Conservation (phyloP, 2,329 filamentous ascomycete genomes). For the Fusarium tanahbumbuense region DNA sequence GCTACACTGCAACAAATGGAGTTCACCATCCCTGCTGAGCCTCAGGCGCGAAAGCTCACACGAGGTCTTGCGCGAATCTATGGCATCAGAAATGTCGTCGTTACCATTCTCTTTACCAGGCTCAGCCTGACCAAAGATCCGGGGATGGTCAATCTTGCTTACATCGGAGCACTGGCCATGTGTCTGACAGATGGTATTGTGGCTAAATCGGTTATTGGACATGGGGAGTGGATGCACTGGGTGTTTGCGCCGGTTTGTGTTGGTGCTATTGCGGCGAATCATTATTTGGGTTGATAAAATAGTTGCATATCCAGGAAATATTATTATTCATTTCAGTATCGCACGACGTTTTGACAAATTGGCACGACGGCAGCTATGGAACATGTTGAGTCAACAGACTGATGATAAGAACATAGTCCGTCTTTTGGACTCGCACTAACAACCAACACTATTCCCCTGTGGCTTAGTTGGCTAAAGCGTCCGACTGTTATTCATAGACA, state of each 20-base stretch:
- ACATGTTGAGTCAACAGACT: too few relatives aligned
- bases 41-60: constrained; percentile 3
- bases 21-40: neutral
- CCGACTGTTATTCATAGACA: constrained; percentile 42
- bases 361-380: too few relatives aligned
- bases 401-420: rapidly evolving
- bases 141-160: neutral
- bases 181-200: constrained; percentile 13
- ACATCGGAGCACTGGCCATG: constrained; percentile 1
- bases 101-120: neutral
- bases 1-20: neutral
- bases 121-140: neutral
- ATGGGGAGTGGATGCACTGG: constrained; percentile 23
- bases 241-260: neutral
- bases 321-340: neutral
- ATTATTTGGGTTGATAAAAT: neutral
- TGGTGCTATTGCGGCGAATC: neutral
- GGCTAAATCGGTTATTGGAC: neutral
- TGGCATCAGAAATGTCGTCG: constrained; percentile 14
- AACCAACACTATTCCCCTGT: constrained; percentile 31
- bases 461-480: constrained; percentile 45
- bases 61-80: constrained; percentile 2
- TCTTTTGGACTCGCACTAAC: neutral
- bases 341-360: neutral
- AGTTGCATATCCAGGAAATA: rapidly evolving